Evolutionary conservation across 345 rosid species (phyloP).

Genomic region (Lepidium africanum): DNA sequence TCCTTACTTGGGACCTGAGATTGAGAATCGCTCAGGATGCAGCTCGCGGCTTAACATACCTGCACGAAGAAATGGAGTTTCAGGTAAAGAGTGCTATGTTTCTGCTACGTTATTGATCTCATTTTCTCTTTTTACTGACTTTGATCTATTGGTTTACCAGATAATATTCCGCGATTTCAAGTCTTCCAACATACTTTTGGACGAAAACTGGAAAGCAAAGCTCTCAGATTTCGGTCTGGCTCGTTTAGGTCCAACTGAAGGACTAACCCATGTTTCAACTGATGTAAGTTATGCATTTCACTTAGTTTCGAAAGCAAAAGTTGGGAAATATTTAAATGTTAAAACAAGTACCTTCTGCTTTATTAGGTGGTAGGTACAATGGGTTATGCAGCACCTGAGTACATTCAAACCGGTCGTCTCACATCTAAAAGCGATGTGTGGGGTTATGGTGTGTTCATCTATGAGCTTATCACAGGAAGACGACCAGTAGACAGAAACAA

Average conservation of each 20-base stretch:
- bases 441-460: conserved; percentile 93
- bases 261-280: conserved; percentile 89
- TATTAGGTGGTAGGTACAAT: conserved; percentile 81
- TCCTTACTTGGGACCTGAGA: conserved; percentile 84
- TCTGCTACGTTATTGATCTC: background rate
- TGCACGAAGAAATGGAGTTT: conserved; percentile 87
- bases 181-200: conserved; percentile 82
- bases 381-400: conserved; percentile 95
- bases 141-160: conserved; percentile 26
- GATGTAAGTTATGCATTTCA: conserved; percentile 43
- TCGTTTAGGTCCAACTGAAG: conserved; percentile 84
- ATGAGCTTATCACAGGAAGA: conserved; percentile 84
- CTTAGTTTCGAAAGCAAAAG: background rate
- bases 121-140: background rate
- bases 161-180: conserved; percentile 85
- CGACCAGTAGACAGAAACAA: conserved; percentile 71
- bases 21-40: conserved; percentile 82
- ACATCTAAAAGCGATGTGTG: conserved; percentile 83
- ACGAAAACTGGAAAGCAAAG: conserved; percentile 91
- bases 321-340: background rate
- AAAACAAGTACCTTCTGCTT: background rate
- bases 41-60: conserved; percentile 77
- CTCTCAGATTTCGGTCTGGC: conserved; percentile 95
- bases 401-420: conserved; percentile 73
- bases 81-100: conserved; percentile 43